Percentiles rank a stretch among this genome's conserved stretches.
phyloP scores from a whole-genome alignment of 176 grass and related monocot species.

The Tillandsia fasciculata region DNA sequence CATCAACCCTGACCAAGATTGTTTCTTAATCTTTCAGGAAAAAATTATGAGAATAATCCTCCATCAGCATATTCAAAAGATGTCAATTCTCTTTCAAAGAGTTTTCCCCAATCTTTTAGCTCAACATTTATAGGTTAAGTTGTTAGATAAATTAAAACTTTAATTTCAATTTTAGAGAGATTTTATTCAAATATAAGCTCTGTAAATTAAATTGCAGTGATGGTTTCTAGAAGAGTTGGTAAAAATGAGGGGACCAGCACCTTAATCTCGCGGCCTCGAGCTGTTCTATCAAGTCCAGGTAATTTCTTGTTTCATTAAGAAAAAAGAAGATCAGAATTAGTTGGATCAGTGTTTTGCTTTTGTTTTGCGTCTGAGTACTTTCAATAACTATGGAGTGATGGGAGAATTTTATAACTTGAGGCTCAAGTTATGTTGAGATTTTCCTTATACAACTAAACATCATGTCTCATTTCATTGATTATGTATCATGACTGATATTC shows the following conservation, averaged over 20 bases:
- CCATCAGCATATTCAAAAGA: constrained; percentile 11
- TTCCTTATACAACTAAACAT: not conserved
- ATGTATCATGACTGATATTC: not conserved
- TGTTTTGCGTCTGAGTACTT: too few relatives aligned
- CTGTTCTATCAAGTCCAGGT: constrained; percentile 40
- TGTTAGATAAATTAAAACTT: not conserved
- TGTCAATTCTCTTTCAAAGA: constrained; percentile 6
- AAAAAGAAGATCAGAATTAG: too few relatives aligned
- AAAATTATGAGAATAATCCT: constrained; percentile 18
- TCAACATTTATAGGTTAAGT: constrained; percentile 12
- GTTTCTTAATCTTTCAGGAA: constrained; percentile 16
- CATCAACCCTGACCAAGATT: not conserved
- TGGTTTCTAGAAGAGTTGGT: not conserved
- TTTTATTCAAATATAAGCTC: constrained; percentile 1
- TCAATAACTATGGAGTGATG: too few relatives aligned
- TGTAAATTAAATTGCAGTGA: constrained; percentile 4
- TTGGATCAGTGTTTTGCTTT: too few relatives aligned
- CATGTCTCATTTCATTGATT: constrained; percentile 3
- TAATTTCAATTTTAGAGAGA: constrained; percentile 5
- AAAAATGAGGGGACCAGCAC: constrained; percentile 6
- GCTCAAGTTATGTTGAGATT: too few relatives aligned
- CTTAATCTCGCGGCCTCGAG: constrained; percentile 27
- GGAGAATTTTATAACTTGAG: too few relatives aligned
- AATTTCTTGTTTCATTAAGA: not conserved
- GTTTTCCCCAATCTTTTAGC: constrained; percentile 2